phyloP scores from a whole-genome alignment of 2,329 filamentous ascomycete species.

The Didymosphaeria variabile region DNA sequence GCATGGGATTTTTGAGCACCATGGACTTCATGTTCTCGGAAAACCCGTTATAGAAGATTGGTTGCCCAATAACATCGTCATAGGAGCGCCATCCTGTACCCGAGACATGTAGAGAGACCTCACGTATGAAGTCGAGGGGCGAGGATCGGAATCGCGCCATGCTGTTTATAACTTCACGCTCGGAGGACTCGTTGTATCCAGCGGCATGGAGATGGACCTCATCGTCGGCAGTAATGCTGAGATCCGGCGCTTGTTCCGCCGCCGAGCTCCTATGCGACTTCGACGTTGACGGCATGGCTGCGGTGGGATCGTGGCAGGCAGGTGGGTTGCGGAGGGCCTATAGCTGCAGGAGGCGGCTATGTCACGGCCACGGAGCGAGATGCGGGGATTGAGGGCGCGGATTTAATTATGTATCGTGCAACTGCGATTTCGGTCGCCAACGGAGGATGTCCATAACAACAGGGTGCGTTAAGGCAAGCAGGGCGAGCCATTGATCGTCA shows the following conservation, averaged over 20 bases:
- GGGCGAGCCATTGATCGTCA: constrained; percentile 2
- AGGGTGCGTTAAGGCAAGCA: constrained; percentile 2
- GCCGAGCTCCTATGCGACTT: constrained; percentile 26
- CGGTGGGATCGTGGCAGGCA: not conserved
- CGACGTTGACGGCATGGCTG: constrained; percentile 27
- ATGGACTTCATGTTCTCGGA: constrained; percentile 85
- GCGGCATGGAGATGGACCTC: constrained; percentile 56
- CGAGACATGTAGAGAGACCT: constrained; percentile 91
- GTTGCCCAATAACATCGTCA: constrained; percentile 87
- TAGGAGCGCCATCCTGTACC: constrained; percentile 96
- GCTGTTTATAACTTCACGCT: constrained; percentile 78
- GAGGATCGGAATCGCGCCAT: constrained; percentile 85
- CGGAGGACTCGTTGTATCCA: constrained; percentile 57
- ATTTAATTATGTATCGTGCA: not conserved
- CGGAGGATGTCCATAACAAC: not conserved
- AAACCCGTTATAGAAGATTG: constrained; percentile 92
- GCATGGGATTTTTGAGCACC: constrained; percentile 77
- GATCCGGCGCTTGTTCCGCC: constrained; percentile 52
- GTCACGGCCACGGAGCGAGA: not conserved
- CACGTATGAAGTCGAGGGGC: constrained; percentile 82
- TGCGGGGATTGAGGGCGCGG: not conserved
- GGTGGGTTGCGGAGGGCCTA: not conserved
- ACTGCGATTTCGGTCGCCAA: not conserved
- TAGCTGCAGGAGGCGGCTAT: constrained; percentile 1
- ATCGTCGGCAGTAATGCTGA: constrained; percentile 57